Percentiles rank a stretch among this genome's conserved stretches.
phyloP scores from a whole-genome alignment of 139 green algal genomes.

The Pleodorina starrii region DNA sequence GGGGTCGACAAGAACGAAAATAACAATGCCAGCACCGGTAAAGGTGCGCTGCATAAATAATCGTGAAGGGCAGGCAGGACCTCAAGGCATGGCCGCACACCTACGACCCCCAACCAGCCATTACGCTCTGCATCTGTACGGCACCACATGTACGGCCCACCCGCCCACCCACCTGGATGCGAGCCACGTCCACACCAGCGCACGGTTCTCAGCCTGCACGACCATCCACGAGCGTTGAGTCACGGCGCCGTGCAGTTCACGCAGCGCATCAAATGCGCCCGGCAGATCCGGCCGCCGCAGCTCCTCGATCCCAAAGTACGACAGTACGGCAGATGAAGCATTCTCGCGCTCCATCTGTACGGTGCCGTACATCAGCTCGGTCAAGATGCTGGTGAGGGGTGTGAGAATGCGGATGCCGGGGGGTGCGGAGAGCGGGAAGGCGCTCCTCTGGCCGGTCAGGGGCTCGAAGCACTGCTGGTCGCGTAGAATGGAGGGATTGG shows the following conservation, averaged over 20 bases:
- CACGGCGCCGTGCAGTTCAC: neutral
- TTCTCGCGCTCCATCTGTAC: neutral
- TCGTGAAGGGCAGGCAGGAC: too few species aligned
- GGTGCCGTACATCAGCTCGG: slow-evolving; percentile 32
- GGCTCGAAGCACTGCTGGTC: neutral
- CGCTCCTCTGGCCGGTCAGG: neutral
- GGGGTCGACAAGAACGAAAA: too few species aligned
- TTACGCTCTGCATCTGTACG: too few species aligned
- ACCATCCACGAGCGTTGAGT: neutral
- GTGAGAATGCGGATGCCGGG: slow-evolving; percentile 30
- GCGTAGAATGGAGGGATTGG: neutral
- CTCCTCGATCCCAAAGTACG: neutral
- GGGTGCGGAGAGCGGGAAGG: slow-evolving; percentile 8
- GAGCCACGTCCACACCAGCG: slow-evolving; percentile 18
- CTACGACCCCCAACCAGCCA: too few species aligned
- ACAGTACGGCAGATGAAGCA: neutral
- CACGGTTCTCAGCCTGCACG: slow-evolving; percentile 1
- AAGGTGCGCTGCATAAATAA: too few species aligned
- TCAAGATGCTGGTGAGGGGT: neutral
- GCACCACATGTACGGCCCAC: too few species aligned
- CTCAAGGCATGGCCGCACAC: too few species aligned
- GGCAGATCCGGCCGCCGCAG: neutral
- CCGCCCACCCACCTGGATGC: neutral
- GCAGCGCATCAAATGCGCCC: neutral
- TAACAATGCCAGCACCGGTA: too few species aligned